Evolutionary conservation across 75 land plant genomes (phyloP), one percentile per base, ranked within the genome.

Genomic region (Sequoia sempervirens): DNA sequence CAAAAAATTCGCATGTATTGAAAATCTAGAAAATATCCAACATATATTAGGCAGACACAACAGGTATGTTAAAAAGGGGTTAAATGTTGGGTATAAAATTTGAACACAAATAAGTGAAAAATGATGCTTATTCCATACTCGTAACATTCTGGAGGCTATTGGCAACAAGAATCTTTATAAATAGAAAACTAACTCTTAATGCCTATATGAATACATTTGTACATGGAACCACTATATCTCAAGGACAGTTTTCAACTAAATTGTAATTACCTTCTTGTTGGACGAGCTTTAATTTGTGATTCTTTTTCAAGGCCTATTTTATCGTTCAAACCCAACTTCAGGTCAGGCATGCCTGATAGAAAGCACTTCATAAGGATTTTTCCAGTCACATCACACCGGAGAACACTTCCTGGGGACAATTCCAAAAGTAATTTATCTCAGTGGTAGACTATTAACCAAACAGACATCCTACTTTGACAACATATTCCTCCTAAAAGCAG

Each of bases 241-340:
- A 43, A 78, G 32, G n/a, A 37, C 32, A 45, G n/a, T 50, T 12
- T 50, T 50, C 3, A 45, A 11, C 28, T 43, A 4, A 18, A 14
- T 58, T 37, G 58, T 8, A 13, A 47, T 69, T 78, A 97, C 99
- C 99, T 97, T 89, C 92, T 96, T 50, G 93, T 54, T 30, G 99
- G 99, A 36, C 99, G 94, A 34, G 99, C 90, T 87, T 97, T 97
- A 17, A 95, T 81, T 76, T 97, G 96, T 41, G 99, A 91, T 84
- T 97, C 99, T 85, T 97, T 97, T 86, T 97, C 99, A 84, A 97
- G 93, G 30, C 99, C 99, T 85, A 97, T 96, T 87, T 97, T 97
- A 84, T 97, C 99, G 89, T 97, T 97, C 66, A 97, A 90, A 12
- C 99, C 99, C 75, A 97, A 87, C 91, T 97, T 97, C 80, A 97